These are phyloP conservation scores for Komagataella ulmi DNA, from an alignment of 805 yeast species.

Conservation along the genomic window DNA sequence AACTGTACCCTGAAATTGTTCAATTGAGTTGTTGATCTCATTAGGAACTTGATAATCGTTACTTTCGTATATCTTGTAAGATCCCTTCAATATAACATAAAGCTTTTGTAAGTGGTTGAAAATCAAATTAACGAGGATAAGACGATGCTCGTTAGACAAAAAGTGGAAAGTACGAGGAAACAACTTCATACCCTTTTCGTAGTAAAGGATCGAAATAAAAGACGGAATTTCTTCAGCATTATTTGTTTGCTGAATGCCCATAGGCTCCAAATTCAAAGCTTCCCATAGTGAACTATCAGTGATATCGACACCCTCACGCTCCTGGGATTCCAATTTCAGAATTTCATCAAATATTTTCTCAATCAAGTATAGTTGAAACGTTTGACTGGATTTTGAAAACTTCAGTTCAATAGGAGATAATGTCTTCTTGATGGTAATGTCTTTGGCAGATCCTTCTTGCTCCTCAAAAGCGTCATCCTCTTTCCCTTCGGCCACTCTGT, in stretches of 20 bases:
- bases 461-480: slow-evolving; percentile 4
- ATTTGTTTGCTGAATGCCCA: slow-evolving; percentile 38
- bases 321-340: slow-evolving; percentile 64
- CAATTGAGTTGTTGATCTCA: slow-evolving; percentile 45
- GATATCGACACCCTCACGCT: slow-evolving; percentile 36
- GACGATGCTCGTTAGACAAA: slow-evolving; percentile 60
- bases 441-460: slow-evolving; percentile 14
- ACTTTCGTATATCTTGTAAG: slow-evolving; percentile 49
- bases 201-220: slow-evolving; percentile 69
- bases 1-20: slow-evolving; percentile 66
- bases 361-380: slow-evolving; percentile 49
- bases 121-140: slow-evolving; percentile 63
- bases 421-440: slow-evolving; percentile 13
- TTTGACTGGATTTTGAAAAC: slow-evolving; percentile 24
- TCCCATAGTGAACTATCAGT: slow-evolving; percentile 56
- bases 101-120: slow-evolving; percentile 72
- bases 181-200: slow-evolving; percentile 79
- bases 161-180: slow-evolving; percentile 84
- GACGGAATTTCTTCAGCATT: slow-evolving; percentile 59
- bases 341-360: slow-evolving; percentile 72
- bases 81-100: slow-evolving; percentile 65
- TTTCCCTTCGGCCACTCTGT: slow-evolving; percentile 29
- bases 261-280: slow-evolving; percentile 42
- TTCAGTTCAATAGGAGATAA: slow-evolving; percentile 16
- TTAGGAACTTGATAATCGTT: slow-evolving; percentile 35